phyloP scores from a whole-genome alignment of 768 basidiomycete species.

The Boletellus ananas region DNA sequence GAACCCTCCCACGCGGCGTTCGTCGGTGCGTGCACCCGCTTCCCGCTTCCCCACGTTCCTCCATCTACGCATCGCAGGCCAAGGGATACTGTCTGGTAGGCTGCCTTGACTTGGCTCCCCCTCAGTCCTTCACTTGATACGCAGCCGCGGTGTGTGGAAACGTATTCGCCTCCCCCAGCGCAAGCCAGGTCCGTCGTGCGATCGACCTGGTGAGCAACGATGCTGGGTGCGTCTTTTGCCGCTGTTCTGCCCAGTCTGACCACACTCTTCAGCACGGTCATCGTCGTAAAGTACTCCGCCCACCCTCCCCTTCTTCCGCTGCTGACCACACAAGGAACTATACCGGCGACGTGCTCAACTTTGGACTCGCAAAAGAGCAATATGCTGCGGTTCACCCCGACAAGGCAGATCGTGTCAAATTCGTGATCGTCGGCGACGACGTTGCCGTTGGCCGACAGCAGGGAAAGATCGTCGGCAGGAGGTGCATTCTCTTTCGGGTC shows the following conservation, averaged over 20 bases:
- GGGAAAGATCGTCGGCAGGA: conserved; percentile 80
- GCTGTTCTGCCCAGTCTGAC: background rate
- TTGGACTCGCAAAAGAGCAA: conserved; percentile 85
- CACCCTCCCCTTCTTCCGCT: background rate
- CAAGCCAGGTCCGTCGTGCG: conserved; percentile 76
- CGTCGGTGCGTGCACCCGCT: conserved; percentile 55
- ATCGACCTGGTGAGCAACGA: conserved; percentile 74
- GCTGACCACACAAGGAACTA: conserved; percentile 57
- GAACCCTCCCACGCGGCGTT: conserved; percentile 89
- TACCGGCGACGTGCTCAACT: conserved; percentile 88
- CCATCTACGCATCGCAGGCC: conserved; percentile 38
- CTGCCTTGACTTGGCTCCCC: background rate
- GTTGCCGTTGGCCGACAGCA: conserved; percentile 81
- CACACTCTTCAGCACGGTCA: conserved; percentile 53
- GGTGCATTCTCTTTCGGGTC: conserved; percentile 30
- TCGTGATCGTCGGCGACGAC: conserved; percentile 86
- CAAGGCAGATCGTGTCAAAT: conserved; percentile 62
- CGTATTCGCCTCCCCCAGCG: conserved; percentile 87
- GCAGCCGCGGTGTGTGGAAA: conserved; percentile 80
- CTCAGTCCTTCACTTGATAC: background rate
- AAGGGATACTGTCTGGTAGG: conserved; percentile 73
- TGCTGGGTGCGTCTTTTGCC: conserved; percentile 50
- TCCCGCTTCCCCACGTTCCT: background rate
- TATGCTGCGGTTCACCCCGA: conserved; percentile 68
- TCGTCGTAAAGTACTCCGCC: conserved; percentile 69